Conservation (phyloP, 306 rosid species). For the Gynostemma pentaphyllum region DNA sequence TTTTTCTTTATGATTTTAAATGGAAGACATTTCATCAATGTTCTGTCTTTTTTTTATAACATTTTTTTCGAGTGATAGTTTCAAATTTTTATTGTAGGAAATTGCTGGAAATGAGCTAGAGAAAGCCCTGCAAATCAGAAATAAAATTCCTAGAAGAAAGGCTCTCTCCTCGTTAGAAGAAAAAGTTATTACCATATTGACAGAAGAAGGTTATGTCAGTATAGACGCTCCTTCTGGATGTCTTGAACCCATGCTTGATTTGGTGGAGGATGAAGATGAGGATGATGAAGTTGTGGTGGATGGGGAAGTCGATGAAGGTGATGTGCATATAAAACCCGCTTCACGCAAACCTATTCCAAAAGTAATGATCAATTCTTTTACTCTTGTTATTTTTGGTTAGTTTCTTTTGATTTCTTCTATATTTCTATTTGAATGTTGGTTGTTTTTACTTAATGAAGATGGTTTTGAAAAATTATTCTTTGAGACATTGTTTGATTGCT, state of each 20-base stretch:
- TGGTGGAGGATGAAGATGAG: conserved; percentile 85
- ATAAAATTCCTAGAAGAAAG: conserved; percentile 86
- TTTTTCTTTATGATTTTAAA: background rate
- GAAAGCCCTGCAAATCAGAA: conserved; percentile 59
- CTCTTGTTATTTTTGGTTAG: conserved; percentile 5
- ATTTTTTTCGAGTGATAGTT: background rate
- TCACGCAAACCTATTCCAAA: conserved; percentile 40
- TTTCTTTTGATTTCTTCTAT: conserved; percentile 11
- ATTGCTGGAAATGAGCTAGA: conserved; percentile 70
- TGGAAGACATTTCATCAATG: background rate
- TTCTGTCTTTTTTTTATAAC: too few species aligned
- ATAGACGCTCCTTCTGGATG: conserved; percentile 31
- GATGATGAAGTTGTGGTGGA: conserved; percentile 92
- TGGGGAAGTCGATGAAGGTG: conserved; percentile 99
- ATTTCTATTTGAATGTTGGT: background rate
- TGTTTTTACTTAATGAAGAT: too few species aligned
- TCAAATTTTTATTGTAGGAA: conserved; percentile 36
- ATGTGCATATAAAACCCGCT: conserved; percentile 87
- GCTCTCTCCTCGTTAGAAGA: conserved; percentile 75
- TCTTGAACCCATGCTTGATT: conserved; percentile 43
- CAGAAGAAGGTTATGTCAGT: conserved; percentile 70
- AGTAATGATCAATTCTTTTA: conserved; percentile 29
- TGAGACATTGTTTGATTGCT: too few species aligned
- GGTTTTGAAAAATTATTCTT: too few species aligned
- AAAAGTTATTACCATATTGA: conserved; percentile 61